Percentiles rank a stretch among this genome's conserved stretches.
phyloP scores from a whole-genome alignment of 1,284 basidiomycete genomes.

The Heterobasidion occidentale region DNA sequence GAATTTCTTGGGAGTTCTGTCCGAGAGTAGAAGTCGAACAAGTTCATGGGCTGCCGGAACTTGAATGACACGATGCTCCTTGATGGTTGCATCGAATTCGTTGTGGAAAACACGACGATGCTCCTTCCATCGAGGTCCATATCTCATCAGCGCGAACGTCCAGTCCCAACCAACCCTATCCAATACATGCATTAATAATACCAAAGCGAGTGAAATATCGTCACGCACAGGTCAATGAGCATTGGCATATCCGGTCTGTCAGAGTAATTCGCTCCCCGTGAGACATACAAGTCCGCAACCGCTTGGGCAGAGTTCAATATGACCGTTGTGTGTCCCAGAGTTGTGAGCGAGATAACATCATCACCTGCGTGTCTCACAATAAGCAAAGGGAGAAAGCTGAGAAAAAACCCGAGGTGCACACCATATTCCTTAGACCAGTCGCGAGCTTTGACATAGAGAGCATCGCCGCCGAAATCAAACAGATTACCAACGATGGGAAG shows the following conservation, averaged over 20 bases:
- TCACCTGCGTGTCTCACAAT: conserved; percentile 6
- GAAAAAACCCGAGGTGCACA: neutral
- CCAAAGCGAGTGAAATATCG: neutral
- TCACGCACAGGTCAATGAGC: conserved; percentile 9
- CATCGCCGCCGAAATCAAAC: conserved; percentile 10
- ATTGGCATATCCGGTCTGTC: conserved; percentile 20
- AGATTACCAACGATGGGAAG: conserved; percentile 15
- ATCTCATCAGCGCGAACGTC: conserved; percentile 13
- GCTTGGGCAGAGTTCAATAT: conserved; percentile 30
- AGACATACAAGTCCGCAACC: conserved; percentile 31
- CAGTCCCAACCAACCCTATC: conserved; percentile 14
- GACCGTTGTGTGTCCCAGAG: conserved; percentile 27
- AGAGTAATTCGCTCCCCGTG: conserved; percentile 31
- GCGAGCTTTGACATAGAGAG: conserved; percentile 8
- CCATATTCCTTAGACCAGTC: conserved; percentile 13
- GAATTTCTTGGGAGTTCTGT: conserved; percentile 5
- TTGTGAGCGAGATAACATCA: conserved; percentile 29
- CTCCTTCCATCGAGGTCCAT: conserved; percentile 13
- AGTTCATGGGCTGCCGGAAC: conserved; percentile 7
- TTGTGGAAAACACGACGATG: conserved; percentile 11
- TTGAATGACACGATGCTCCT: conserved; percentile 9
- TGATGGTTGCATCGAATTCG: conserved; percentile 9
- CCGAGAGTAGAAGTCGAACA: neutral
- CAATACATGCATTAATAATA: neutral
- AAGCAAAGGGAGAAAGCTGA: neutral